These are phyloP conservation scores for Podila epigama DNA, from an alignment of 192 early-diverging fungal genomes.

Conservation along the genomic window DNA sequence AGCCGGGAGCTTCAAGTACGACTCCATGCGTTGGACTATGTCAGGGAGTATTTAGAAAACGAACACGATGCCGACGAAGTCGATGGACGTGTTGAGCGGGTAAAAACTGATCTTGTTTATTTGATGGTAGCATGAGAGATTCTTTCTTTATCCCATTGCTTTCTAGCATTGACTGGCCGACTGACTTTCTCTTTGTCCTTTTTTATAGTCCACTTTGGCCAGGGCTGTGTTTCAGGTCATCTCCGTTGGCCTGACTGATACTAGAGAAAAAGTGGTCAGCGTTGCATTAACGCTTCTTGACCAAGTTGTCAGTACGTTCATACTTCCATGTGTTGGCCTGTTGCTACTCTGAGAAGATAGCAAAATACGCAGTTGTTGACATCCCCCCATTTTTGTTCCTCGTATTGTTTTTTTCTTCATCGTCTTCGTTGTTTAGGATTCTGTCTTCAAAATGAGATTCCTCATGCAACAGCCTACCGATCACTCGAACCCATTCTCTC, in stretches of 20 bases:
- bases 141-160: too few relatives aligned
- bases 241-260: conserved; percentile 57
- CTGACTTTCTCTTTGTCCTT: not conserved
- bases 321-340: not conserved
- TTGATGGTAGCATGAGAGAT: too few relatives aligned
- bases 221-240: conserved; percentile 61
- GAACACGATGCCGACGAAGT: conserved; percentile 24
- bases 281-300: conserved; percentile 59
- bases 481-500: conserved; percentile 58
- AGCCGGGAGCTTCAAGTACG: conserved; percentile 59
- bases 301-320: conserved; percentile 38
- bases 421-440: conserved; percentile 46
- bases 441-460: conserved; percentile 56
- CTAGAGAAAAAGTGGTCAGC: conserved; percentile 58
- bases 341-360: too few relatives aligned
- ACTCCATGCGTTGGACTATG: conserved; percentile 61
- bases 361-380: too few relatives aligned
- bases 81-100: conserved; percentile 14
- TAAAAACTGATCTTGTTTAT: conserved; percentile 5
- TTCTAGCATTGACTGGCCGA: not conserved
- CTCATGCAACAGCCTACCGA: conserved; percentile 49
- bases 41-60: conserved; percentile 52
- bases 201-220: conserved; percentile 44
- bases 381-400: too few relatives aligned
- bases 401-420: too few relatives aligned